phyloP scores from a whole-genome alignment of 1,139 yeast genomes.

The Keqinozyma sinolaborantium region DNA sequence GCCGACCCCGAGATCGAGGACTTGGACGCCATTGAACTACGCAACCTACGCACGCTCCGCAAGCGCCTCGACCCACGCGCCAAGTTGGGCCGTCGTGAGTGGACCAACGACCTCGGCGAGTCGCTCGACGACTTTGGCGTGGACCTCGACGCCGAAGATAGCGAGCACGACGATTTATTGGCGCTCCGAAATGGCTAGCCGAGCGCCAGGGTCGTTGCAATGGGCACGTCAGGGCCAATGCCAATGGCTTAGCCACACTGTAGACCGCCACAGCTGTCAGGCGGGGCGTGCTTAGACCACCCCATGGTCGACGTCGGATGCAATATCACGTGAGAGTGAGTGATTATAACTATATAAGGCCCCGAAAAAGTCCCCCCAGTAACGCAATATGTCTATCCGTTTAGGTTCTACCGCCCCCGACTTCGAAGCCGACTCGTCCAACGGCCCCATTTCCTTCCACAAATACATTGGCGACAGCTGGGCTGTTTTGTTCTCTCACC shows the following conservation, averaged over 20 bases:
- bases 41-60: conserved; percentile 17
- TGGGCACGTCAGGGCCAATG: too few relatives aligned
- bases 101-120: conserved; percentile 85
- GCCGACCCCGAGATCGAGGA: conserved; percentile 15
- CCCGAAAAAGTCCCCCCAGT: background rate
- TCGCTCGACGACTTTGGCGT: conserved; percentile 82
- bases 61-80: conserved; percentile 25
- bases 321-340: background rate
- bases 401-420: conserved; percentile 74
- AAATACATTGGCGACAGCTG: conserved; percentile 77
- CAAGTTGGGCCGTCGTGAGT: conserved; percentile 39
- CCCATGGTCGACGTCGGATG: too few relatives aligned
- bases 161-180: conserved; percentile 6
- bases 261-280: too few relatives aligned
- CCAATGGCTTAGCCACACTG: too few relatives aligned
- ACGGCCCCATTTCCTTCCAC: conserved; percentile 78
- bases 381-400: conserved; percentile 9
- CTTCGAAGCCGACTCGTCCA: conserved; percentile 73
- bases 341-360: background rate
- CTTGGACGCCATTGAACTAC: conserved; percentile 10
- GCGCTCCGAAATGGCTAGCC: conserved; percentile 2
- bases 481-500: conserved; percentile 86
- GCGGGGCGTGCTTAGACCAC: too few relatives aligned
- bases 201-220: too few relatives aligned
- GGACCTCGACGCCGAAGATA: conserved; percentile 62